phyloP scores from a whole-genome alignment of 192 early-diverging fungal genomes.

The Entomortierella parvispora region DNA sequence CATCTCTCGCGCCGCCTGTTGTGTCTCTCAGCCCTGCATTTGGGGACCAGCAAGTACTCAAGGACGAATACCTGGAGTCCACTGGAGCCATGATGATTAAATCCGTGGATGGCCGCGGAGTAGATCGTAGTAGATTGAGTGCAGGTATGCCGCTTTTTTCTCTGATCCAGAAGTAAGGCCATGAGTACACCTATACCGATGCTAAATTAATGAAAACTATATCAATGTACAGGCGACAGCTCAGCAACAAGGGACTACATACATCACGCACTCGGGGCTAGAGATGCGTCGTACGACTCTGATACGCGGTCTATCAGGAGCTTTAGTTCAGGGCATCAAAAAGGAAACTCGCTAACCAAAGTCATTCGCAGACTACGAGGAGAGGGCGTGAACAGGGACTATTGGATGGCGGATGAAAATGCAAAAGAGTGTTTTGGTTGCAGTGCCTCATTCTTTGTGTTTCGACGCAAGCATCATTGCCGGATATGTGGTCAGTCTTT shows the following conservation, averaged over 20 bases:
- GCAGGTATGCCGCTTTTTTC: slow-evolving; percentile 10
- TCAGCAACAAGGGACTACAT: slow-evolving; percentile 34
- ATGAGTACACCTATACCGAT: background rate
- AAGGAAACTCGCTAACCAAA: slow-evolving; percentile 59
- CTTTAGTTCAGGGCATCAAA: slow-evolving; percentile 55
- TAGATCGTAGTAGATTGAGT: slow-evolving; percentile 22
- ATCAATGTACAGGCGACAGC: slow-evolving; percentile 17
- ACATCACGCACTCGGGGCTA: slow-evolving; percentile 28
- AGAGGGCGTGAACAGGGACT: slow-evolving; percentile 66
- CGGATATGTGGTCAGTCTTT: slow-evolving; percentile 76
- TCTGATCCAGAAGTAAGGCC: background rate
- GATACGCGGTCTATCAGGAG: slow-evolving; percentile 56
- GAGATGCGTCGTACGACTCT: slow-evolving; percentile 47
- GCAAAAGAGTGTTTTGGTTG: slow-evolving; percentile 88
- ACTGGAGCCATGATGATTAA: background rate
- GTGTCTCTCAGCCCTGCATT: slow-evolving; percentile 41
- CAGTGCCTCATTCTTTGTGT: slow-evolving; percentile 73
- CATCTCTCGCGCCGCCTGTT: slow-evolving; percentile 40
- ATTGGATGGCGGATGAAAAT: slow-evolving; percentile 88
- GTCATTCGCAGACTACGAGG: slow-evolving; percentile 64
- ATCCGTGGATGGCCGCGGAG: background rate
- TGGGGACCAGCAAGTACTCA: slow-evolving; percentile 27
- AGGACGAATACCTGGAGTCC: background rate
- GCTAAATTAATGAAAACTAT: no score
- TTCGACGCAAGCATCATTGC: slow-evolving; percentile 83